Conservation (phyloP, 108 stramenopile species). For the Cyclotella choctawhatcheeana region DNA sequence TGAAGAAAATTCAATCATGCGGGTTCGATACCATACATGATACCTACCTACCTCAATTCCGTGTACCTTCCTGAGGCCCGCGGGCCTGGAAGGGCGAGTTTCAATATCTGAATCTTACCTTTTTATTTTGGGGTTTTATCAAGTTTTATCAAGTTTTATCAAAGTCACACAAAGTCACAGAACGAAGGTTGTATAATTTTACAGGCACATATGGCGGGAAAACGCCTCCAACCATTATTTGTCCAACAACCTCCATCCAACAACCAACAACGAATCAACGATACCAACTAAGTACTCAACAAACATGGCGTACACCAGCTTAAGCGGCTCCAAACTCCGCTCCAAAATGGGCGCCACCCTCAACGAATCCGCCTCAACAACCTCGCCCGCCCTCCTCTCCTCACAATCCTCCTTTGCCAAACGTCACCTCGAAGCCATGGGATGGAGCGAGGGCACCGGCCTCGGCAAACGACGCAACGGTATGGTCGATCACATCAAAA, state of each 20-base stretch:
- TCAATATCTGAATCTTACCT: too few relatives aligned
- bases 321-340: constrained; percentile 64
- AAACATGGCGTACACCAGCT: constrained; percentile 55
- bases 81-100: too few relatives aligned
- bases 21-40: too few relatives aligned
- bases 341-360: constrained; percentile 59
- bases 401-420: constrained; percentile 64
- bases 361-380: constrained; percentile 59
- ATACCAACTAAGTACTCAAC: background rate
- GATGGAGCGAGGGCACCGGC: constrained; percentile 91
- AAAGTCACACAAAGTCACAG: too few relatives aligned
- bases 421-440: constrained; percentile 83
- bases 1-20: too few relatives aligned
- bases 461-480: constrained; percentile 88
- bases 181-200: too few relatives aligned
- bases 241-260: background rate
- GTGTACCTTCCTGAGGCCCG: too few relatives aligned
- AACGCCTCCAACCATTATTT: background rate
- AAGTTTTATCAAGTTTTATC: too few relatives aligned
- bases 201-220: too few relatives aligned
- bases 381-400: constrained; percentile 53
- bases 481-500: constrained; percentile 79
- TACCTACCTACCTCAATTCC: too few relatives aligned
- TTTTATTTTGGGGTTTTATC: too few relatives aligned
- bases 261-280: background rate